Evolutionary conservation across 2,329 filamentous ascomycete genomes (phyloP).

Genomic region (Fusarium sp.): DNA sequence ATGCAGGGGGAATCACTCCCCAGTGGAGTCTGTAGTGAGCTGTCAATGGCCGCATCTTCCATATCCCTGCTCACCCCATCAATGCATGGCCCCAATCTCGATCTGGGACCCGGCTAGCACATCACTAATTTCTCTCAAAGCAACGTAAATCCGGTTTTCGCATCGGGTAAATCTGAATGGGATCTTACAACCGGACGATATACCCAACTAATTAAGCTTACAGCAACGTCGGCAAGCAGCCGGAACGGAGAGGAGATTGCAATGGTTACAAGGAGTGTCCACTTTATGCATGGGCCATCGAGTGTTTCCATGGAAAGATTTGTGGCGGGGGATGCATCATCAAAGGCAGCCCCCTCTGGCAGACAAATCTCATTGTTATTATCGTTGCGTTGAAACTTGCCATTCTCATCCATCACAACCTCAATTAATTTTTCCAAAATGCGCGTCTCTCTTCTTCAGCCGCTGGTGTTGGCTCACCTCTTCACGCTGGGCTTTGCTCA

Average conservation of each 20-base stretch:
- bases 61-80: constrained; percentile 16
- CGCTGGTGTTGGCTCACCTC: constrained; percentile 17
- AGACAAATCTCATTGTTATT: not conserved
- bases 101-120: constrained; percentile 1
- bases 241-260: constrained; percentile 24
- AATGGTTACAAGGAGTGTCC: constrained; percentile 15
- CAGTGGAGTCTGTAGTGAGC: not conserved
- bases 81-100: constrained; percentile 31
- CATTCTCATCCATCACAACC: not conserved
- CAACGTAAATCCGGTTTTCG: constrained; percentile 16
- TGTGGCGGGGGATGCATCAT: not conserved
- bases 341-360: not conserved
- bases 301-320: not conserved
- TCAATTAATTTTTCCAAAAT: constrained; percentile 2
- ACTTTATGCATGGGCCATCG: constrained; percentile 14
- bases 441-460: constrained; percentile 20
- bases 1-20: constrained; percentile 19
- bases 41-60: not conserved
- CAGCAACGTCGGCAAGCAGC: not conserved
- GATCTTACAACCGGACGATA: constrained; percentile 12
- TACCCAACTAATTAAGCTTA: constrained; percentile 19
- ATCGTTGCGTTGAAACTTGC: not conserved
- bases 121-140: constrained; percentile 18
- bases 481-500: constrained; percentile 15
- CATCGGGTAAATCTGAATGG: not conserved